Evolutionary conservation across 1,139 yeast genomes (phyloP).

Genomic region (Lodderomyces theae): DNA sequence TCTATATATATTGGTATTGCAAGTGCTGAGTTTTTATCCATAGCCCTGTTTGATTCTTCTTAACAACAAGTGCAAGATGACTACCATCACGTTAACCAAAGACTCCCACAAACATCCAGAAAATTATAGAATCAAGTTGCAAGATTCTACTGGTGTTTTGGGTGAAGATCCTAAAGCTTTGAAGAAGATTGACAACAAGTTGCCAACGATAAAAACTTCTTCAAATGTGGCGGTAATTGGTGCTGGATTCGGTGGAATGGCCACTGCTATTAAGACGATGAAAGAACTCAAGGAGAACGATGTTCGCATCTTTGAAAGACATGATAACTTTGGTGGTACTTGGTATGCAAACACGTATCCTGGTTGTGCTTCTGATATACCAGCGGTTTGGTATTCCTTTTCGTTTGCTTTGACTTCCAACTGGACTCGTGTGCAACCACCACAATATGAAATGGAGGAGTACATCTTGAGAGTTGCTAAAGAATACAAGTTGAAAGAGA

Average conservation of each 20-base stretch:
- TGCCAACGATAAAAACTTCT: slow-evolving; percentile 23
- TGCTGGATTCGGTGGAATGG: slow-evolving; percentile 49
- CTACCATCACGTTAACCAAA: slow-evolving; percentile 24
- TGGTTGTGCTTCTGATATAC: slow-evolving; percentile 44
- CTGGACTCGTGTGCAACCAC: slow-evolving; percentile 48
- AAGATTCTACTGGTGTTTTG: slow-evolving; percentile 29
- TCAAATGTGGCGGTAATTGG: slow-evolving; percentile 43
- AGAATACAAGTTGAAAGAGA: slow-evolving; percentile 30
- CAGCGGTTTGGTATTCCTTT: slow-evolving; percentile 51
- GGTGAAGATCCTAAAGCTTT: slow-evolving; percentile 17
- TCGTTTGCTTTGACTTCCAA: slow-evolving; percentile 38
- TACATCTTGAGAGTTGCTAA: slow-evolving; percentile 41
- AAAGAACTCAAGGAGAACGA: slow-evolving; percentile 32
- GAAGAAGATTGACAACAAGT: slow-evolving; percentile 12
- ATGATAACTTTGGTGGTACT: slow-evolving; percentile 24
- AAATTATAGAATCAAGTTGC: slow-evolving; percentile 27
- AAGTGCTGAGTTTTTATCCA: no score
- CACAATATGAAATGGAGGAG: slow-evolving; percentile 47
- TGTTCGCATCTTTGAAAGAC: slow-evolving; percentile 43
- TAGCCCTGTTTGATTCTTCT: no score
- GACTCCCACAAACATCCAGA: slow-evolving; percentile 35
- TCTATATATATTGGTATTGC: no score
- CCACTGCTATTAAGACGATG: slow-evolving; percentile 28
- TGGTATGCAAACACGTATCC: not conserved
- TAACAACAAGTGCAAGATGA: slow-evolving; percentile 16